Base-by-base conservation (phyloP, 306 rosid species). In the Ammopiptanthus mongolicus region DNA sequence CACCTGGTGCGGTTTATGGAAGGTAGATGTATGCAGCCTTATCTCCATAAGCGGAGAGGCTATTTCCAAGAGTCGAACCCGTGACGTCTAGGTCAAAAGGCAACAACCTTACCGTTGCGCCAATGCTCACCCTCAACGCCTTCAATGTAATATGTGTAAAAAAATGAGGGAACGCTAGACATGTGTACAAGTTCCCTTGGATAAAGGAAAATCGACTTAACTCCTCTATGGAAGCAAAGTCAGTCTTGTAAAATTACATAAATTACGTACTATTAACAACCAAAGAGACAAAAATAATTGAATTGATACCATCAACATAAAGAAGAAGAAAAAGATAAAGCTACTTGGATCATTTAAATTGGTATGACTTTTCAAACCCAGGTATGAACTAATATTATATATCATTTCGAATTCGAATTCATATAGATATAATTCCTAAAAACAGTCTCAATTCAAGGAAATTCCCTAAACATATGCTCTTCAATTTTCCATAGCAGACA, bases 401-500 rank as follows among this genome's bases (percentile, higher is more conserved):
- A 36, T 1, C n/a, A n/a, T n/a, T n/a, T n/a, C n/a, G 9, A 37
- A 70, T 10, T 69, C 58, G 34, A 51, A 36, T 70, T 37, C 48
- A 18, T 14, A 31, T 36, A 5, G 3, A 76, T 39, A 28, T 50
- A 31, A 51, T 70, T 46, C 48, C 50, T 65, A 13, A 18, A 13
- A 63, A 69, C 25, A 77, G 66, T 69, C 5, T 8, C 6, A 79
- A 31, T 41, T 48, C 10, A 78, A 79, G 77, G 80, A 65, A 75
- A 17, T 2, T 15, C 8, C 8, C 11, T 7, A 65, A 8, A 36
- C 28, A 25, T 2, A 14, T 33, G 28, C 1, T 3, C 10, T 64
- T 52, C 17, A 37, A 25, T 36, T 14, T 58, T 50, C 66, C 51
- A 33, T 41, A 10, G 63, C 69, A 47, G 17, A 22, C 28, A 63